Evolutionary conservation across 176 grass and related monocot species (phyloP).

Genomic region (Musa schizocarpa): DNA sequence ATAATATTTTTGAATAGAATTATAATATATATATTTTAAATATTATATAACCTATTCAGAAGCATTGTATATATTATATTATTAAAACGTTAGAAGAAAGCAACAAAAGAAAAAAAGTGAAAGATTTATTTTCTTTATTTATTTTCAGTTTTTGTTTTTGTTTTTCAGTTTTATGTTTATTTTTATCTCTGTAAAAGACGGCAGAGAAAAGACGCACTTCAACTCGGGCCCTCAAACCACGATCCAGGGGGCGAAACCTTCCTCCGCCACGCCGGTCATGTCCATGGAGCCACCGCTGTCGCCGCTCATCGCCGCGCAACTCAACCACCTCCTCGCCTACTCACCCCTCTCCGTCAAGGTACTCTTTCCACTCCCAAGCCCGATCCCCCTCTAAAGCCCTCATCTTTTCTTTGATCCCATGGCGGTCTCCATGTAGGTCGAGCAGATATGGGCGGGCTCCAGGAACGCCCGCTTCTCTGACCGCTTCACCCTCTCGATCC

Average conservation of each 20-base stretch:
- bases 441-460: conserved; percentile 69
- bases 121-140: too few relatives aligned
- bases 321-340: conserved; percentile 60
- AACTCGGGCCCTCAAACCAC: not conserved
- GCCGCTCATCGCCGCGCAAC: conserved; percentile 69
- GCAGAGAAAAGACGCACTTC: not conserved
- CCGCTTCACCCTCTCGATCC: conserved; percentile 69
- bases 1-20: too few relatives aligned
- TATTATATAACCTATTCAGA: too few relatives aligned
- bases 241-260: not conserved
- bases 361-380: not conserved
- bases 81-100: too few relatives aligned
- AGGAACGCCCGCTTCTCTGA: conserved; percentile 50
- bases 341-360: conserved; percentile 66
- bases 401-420: not conserved
- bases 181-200: not conserved
- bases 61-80: too few relatives aligned
- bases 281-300: conserved; percentile 23
- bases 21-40: too few relatives aligned
- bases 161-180: too few relatives aligned
- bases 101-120: too few relatives aligned
- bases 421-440: conserved; percentile 37
- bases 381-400: not conserved
- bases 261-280: conserved; percentile 20
- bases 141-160: too few relatives aligned